phyloP scores from a whole-genome alignment of 179 eudicot genomes.

The Monotropa hypopitys region DNA sequence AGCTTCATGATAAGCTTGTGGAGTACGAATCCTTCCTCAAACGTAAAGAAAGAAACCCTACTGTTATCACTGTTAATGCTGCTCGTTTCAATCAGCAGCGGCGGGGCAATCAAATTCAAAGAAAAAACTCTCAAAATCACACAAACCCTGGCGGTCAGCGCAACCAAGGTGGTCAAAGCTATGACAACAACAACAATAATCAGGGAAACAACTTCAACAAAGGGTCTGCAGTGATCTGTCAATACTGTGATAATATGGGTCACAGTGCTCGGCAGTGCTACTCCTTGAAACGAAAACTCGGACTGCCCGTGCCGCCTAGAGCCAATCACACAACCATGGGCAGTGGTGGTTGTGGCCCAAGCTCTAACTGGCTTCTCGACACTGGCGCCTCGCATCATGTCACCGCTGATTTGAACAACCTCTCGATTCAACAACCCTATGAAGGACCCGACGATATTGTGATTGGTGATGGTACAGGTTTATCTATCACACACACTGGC shows the following conservation, averaged over 20 bases:
- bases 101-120: not conserved
- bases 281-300: not conserved
- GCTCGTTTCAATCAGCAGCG: not conserved
- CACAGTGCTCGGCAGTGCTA: not conserved
- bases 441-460: not conserved
- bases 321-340: not conserved
- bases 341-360: not conserved
- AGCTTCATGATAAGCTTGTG: not conserved
- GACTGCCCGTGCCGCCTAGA: not conserved
- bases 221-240: not conserved
- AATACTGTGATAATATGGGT: not conserved
- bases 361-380: not conserved
- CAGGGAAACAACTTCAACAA: not conserved
- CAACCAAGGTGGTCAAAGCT: not conserved
- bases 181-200: not conserved
- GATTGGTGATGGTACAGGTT: slow-evolving; percentile 1
- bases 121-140: not conserved
- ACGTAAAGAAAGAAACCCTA: not conserved
- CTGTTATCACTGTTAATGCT: not conserved
- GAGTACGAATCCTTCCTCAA: not conserved
- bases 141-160: not conserved
- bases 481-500: slow-evolving; percentile 4
- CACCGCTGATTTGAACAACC: not conserved
- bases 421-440: not conserved
- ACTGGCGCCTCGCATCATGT: not conserved